Evolutionary conservation across 208 protist species (phyloP), one percentile per base, ranked within the genome.

Genomic region (Crithidia thermophila): DNA sequence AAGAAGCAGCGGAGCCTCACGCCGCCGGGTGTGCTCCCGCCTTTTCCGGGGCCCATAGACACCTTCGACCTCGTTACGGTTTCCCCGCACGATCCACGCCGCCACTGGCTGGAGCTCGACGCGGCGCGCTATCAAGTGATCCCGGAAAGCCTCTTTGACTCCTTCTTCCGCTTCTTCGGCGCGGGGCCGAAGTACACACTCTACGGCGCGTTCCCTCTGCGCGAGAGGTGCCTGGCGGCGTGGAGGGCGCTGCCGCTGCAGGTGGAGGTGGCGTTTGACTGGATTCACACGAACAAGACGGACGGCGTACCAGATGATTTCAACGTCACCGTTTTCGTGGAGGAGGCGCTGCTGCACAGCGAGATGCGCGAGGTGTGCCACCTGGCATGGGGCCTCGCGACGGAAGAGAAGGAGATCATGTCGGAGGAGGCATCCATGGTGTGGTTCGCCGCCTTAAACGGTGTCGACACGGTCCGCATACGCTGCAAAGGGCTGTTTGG

Each of bases 141-240:
- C 33, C 85, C 89, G 16, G 84, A 90, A 55, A 71, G 77, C 34
- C 64, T 94, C 9, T 94, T 87, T 63, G 72, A 90, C 43, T 70
- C 78, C 21, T 60, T 90, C 25, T 76, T 67, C 42, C 58, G 64
- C 31, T 65, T 75, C 33, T 94, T 94, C 52, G 89, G 84, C 13
- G 53, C 77, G 14, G 89, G 89, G 0, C 84, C 86, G 30, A 83
- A 85, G 69, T 90, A 89, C 68, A 62, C 79, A 13, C 55, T 79
- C 27, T 81, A 77, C 39, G 89, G 82, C 34, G 23, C 36, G 25
- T 92, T 92, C 65, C 25, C 74, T 36, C 64, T 79, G 42, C 69
- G 63, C 10, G 36, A 75, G 21, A 8, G 39, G 6, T 82, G 84
- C 25, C 51, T 79, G 5, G 45, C 56, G 9, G 39, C 46, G 39